Evolutionary conservation across 257 asterid species (phyloP).

Genomic region (Verbena officinalis): DNA sequence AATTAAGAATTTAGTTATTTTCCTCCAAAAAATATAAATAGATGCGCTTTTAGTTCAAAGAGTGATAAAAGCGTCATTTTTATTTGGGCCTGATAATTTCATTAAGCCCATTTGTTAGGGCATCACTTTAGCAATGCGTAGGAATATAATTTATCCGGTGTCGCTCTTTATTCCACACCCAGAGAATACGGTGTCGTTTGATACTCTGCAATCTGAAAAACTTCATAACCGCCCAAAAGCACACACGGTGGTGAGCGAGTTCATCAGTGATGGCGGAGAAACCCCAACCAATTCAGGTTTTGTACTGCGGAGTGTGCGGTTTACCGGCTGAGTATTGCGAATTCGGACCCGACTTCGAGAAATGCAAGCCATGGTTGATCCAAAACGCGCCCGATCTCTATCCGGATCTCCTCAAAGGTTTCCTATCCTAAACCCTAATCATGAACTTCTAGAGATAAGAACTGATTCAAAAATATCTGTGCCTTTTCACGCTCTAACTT

Average conservation of each 20-base stretch:
- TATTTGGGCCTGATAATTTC: no score
- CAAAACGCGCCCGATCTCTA: slow-evolving; percentile 71
- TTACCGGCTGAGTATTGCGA: slow-evolving; percentile 98
- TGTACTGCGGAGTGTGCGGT: slow-evolving; percentile 86
- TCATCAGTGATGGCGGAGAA: slow-evolving; percentile 69
- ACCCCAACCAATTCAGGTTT: slow-evolving; percentile 65
- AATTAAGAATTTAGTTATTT: no score
- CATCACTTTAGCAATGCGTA: no score
- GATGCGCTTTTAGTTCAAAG: no score
- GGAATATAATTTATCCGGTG: neutral
- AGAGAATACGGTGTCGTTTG: slow-evolving; percentile 18
- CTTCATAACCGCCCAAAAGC: slow-evolving; percentile 14
- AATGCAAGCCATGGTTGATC: slow-evolving; percentile 97
- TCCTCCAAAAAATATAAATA: no score
- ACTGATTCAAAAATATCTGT: neutral
- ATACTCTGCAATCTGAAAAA: neutral
- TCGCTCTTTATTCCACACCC: slow-evolving; percentile 21
- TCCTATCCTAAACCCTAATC: slow-evolving; percentile 27
- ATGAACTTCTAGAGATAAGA: neutral
- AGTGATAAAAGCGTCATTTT: no score
- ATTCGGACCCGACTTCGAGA: slow-evolving; percentile 89
- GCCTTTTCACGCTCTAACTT: slow-evolving; percentile 10
- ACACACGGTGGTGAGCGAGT: slow-evolving; percentile 26
- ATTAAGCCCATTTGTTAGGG: no score
- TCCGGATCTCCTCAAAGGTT: slow-evolving; percentile 90